A percentile compares a stretch with the other conserved stretches of the same genome.
Conservation (phyloP, 495 filamentous ascomycete species). For the Pyronema omphalodes region DNA sequence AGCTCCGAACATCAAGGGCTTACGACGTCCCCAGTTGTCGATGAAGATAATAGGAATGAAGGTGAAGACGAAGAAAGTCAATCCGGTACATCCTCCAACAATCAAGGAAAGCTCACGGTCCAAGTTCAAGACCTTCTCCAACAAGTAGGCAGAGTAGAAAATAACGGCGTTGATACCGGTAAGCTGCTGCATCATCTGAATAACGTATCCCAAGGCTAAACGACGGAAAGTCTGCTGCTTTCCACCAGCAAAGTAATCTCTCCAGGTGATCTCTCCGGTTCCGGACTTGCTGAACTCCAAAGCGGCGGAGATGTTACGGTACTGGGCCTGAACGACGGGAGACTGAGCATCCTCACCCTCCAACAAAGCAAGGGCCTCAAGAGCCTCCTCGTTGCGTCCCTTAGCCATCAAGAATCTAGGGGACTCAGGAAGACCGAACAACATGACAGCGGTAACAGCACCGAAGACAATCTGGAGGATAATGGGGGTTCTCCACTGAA, state of each 20-base stretch:
- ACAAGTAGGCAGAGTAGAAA: conserved; percentile 17
- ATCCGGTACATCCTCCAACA: conserved; percentile 23
- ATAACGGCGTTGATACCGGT: conserved; percentile 25
- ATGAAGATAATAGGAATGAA: conserved; percentile 32
- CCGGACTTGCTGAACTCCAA: conserved; percentile 11
- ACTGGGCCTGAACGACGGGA: conserved; percentile 18
- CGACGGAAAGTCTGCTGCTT: conserved; percentile 26
- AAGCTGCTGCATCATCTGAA: conserved; percentile 29
- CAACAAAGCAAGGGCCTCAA: conserved; percentile 25
- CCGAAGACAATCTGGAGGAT: conserved; percentile 32
- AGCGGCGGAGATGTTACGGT: conserved; percentile 17
- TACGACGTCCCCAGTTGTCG: conserved; percentile 38
- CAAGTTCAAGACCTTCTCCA: conserved; percentile 11
- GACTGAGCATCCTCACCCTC: conserved; percentile 16
- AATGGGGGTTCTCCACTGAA: conserved; percentile 37
- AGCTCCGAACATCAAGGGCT: conserved; percentile 40
- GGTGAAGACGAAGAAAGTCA: conserved; percentile 21
- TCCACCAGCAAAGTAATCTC: conserved; percentile 13
- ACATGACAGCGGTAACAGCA: conserved; percentile 23
- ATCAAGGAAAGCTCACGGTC: conserved; percentile 21
- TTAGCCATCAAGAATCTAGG: conserved; percentile 29
- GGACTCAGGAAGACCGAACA: conserved; percentile 27
- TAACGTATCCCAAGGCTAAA: conserved; percentile 24
- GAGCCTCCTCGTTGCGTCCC: conserved; percentile 25
- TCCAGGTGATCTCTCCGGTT: conserved; percentile 6